Conservation (phyloP, 441 rosid genomes). For the Syzygium syzygioides region DNA sequence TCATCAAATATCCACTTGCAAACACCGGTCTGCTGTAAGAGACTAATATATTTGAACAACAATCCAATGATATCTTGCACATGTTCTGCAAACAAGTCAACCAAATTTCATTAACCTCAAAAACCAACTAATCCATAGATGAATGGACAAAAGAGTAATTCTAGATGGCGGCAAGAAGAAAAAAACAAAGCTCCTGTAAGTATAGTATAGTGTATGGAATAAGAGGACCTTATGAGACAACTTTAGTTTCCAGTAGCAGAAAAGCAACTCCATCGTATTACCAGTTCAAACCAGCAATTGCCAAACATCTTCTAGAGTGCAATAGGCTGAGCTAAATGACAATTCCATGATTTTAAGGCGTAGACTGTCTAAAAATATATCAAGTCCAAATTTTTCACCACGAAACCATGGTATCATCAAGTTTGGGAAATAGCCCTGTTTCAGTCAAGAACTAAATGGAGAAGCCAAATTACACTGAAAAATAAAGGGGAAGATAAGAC, state of each 20-base stretch:
- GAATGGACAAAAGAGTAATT: background rate
- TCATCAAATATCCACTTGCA: conserved; percentile 96
- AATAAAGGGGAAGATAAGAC: background rate
- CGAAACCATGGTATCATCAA: background rate
- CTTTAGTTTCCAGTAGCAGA: background rate
- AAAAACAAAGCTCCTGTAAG: background rate
- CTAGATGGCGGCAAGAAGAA: background rate
- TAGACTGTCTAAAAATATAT: background rate
- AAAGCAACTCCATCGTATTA: background rate
- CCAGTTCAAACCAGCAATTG: background rate
- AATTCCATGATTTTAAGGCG: background rate
- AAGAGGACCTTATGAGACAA: background rate
- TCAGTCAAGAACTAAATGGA: background rate
- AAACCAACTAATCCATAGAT: background rate
- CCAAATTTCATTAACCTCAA: background rate
- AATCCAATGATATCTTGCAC: conserved; percentile 74
- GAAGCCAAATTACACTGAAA: background rate
- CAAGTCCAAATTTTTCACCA: background rate
- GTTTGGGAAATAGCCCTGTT: background rate
- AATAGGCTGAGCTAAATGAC: background rate
- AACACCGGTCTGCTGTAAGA: conserved; percentile 69
- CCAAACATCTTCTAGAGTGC: background rate
- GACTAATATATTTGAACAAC: conserved; percentile 72
- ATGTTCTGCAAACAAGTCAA: conserved; percentile 44
- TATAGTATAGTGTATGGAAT: background rate